These are phyloP conservation scores for Magnusiomyces paraingens DNA, from an alignment of 1,139 yeast genomes.

Conservation along the genomic window DNA sequence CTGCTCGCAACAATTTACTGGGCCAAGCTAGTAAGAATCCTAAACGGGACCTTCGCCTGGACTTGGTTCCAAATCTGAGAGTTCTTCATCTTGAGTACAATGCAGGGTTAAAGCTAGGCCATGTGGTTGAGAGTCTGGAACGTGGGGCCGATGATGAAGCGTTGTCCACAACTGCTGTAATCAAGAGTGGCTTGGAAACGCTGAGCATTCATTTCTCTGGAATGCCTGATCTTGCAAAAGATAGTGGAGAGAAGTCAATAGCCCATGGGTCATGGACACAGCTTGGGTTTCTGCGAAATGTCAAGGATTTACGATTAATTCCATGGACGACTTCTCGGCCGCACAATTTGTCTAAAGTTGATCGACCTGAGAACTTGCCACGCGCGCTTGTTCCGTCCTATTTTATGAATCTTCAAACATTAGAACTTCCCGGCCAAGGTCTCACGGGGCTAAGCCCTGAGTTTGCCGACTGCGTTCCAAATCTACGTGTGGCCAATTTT, in stretches of 20 bases:
- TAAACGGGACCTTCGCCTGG: neutral
- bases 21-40: neutral
- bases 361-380: no score
- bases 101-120: neutral
- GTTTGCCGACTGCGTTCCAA: neutral
- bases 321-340: no score
- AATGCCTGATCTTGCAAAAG: neutral
- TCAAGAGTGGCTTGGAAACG: no score
- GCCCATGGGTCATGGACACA: no score
- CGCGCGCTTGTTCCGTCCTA: neutral
- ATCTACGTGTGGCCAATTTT: constrained; percentile 4
- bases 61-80: constrained; percentile 1
- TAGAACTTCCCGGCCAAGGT: neutral
- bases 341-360: no score
- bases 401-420: neutral
- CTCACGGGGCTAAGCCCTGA: neutral
- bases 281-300: no score
- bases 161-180: no score
- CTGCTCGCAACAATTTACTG: constrained; percentile 1
- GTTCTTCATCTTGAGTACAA: constrained; percentile 2
- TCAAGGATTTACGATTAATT: no score
- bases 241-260: no score
- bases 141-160: no score
- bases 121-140: neutral
- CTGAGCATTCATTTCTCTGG: no score